Evolutionary conservation across 306 rosid species (phyloP).

Genomic region (Lupinus albus): DNA sequence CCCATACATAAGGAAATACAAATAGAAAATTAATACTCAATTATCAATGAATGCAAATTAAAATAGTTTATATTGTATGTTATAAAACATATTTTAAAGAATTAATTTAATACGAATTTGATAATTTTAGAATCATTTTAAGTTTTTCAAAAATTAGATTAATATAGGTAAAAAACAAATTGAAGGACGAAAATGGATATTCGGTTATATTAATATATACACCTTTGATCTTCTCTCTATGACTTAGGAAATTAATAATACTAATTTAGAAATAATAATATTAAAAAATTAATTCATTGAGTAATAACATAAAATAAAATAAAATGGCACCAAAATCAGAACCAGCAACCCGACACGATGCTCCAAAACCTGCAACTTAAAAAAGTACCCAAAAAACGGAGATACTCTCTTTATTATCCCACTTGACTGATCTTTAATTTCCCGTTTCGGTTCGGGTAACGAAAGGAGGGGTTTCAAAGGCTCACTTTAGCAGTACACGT

Average conservation of each 20-base stretch:
- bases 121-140: too few species aligned
- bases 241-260: constrained; percentile 48
- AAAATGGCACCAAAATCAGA: constrained; percentile 38
- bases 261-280: background rate
- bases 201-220: too few species aligned
- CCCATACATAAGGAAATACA: too few species aligned
- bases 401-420: constrained; percentile 24
- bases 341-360: constrained; percentile 68
- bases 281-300: constrained; percentile 22
- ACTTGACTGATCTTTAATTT: constrained; percentile 4
- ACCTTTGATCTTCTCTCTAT: constrained; percentile 49
- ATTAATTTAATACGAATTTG: too few species aligned
- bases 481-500: constrained; percentile 46
- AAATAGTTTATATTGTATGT: too few species aligned
- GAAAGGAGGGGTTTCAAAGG: background rate
- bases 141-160: too few species aligned
- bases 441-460: constrained; percentile 36
- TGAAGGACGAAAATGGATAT: too few species aligned
- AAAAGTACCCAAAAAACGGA: constrained; percentile 49
- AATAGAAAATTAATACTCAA: too few species aligned
- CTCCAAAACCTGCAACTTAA: constrained; percentile 87
- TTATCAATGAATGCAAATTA: too few species aligned
- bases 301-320: background rate
- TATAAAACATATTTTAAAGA: too few species aligned
- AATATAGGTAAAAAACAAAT: too few species aligned